Percentiles rank a stretch among this genome's conserved stretches.
Evolutionary conservation across 495 filamentous ascomycete species (phyloP).

Genomic region (Podospora australis): DNA sequence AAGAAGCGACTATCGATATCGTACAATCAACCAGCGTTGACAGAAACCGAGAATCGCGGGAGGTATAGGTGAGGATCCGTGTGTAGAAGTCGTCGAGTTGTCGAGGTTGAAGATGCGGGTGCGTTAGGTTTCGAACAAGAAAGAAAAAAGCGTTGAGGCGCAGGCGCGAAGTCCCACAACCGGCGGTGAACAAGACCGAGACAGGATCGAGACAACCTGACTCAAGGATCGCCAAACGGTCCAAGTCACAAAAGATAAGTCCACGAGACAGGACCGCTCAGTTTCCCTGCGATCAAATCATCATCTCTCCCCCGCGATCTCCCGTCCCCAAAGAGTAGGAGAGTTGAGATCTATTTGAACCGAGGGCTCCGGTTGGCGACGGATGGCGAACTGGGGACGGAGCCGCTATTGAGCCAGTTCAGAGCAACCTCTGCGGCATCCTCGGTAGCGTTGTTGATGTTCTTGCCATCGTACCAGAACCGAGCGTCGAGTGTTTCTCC

Average conservation of each 20-base stretch:
- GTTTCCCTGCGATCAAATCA: neutral
- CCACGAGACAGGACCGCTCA: neutral
- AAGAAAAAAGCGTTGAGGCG: slow-evolving; percentile 1
- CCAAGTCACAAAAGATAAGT: neutral
- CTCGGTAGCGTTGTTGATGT: slow-evolving; percentile 80
- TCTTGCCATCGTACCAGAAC: slow-evolving; percentile 88
- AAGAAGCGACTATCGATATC: no score
- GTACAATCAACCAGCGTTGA: no score
- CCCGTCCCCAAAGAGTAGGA: no score
- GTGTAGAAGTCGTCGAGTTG: neutral
- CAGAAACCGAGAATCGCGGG: no score
- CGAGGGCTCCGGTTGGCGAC: neutral
- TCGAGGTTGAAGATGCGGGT: neutral
- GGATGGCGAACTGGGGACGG: slow-evolving; percentile 8
- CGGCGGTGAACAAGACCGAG: neutral
- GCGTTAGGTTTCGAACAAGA: no score
- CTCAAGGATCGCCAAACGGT: neutral
- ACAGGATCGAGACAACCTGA: slow-evolving; percentile 1
- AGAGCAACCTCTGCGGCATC: slow-evolving; percentile 79
- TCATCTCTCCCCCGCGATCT: neutral
- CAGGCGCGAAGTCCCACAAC: no score
- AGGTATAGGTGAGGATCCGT: neutral
- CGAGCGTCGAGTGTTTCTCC: slow-evolving; percentile 56
- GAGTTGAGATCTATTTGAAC: no score
- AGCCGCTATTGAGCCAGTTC: slow-evolving; percentile 32